phyloP scores from a whole-genome alignment of 768 basidiomycete species.

The Cyclocybe aegerita region DNA sequence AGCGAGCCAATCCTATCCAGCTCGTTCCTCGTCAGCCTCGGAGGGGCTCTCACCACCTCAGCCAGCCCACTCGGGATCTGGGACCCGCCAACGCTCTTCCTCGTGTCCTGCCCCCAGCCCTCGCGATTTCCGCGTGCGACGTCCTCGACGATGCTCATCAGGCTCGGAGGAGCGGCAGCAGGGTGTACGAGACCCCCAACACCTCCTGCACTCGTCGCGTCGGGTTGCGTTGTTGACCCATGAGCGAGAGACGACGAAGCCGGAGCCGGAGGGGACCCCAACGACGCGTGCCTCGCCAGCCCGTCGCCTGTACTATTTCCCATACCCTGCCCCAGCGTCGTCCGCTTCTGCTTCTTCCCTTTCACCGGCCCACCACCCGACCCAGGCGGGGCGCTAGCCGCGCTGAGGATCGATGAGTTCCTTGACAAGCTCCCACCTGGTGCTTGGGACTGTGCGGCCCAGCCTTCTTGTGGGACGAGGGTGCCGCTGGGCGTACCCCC shows the following conservation, averaged over 20 bases:
- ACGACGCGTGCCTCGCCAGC: constrained; percentile 12
- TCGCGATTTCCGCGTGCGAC: constrained; percentile 39
- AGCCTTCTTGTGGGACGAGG: constrained; percentile 18
- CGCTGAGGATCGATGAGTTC: constrained; percentile 30
- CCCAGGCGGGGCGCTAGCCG: constrained; percentile 26
- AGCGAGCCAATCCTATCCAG: constrained; percentile 22
- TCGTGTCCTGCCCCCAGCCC: constrained; percentile 15
- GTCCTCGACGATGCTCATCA: constrained; percentile 72
- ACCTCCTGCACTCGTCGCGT: not conserved
- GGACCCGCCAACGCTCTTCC: constrained; percentile 15
- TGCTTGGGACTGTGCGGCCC: constrained; percentile 15
- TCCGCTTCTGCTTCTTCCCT: constrained; percentile 7
- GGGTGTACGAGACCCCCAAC: constrained; percentile 12
- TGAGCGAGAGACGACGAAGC: not conserved
- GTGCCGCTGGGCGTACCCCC: constrained; percentile 21
- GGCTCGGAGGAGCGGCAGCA: constrained; percentile 25
- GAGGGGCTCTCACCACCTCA: constrained; percentile 48
- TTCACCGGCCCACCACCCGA: not conserved
- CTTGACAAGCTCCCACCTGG: constrained; percentile 22
- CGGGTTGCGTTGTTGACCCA: not conserved
- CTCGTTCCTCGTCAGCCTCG: constrained; percentile 32
- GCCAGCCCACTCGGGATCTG: constrained; percentile 24
- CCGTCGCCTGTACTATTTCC: constrained; percentile 3
- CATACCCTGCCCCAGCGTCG: constrained; percentile 20
- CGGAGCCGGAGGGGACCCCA: constrained; percentile 2